Evolutionary conservation across 1,139 yeast species (phyloP).

Genomic region (Candida frijolesensis): DNA sequence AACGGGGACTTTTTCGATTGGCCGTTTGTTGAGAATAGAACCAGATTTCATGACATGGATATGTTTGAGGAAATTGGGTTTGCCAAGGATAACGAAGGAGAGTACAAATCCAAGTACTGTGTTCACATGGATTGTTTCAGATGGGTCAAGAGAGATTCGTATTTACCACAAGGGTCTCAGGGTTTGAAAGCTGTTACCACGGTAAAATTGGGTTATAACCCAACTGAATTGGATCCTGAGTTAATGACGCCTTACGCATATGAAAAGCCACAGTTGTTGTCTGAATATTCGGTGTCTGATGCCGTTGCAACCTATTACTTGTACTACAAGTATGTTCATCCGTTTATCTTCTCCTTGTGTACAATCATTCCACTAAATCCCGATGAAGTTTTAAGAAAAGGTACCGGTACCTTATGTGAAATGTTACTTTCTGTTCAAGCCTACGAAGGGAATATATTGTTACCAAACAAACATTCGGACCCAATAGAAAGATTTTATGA

Average conservation of each 20-base stretch:
- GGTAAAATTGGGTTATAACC: conserved; percentile 93
- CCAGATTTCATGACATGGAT: conserved; percentile 78
- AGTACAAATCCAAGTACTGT: conserved; percentile 90
- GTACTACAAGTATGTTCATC: conserved; percentile 96
- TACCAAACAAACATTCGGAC: conserved; percentile 93
- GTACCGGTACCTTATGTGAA: conserved; percentile 98
- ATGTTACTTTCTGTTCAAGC: conserved; percentile 98
- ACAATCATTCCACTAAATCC: conserved; percentile 95
- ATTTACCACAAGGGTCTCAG: conserved; percentile 97
- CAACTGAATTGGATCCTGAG: conserved; percentile 96
- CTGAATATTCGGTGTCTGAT: conserved; percentile 98
- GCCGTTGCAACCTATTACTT: conserved; percentile 98
- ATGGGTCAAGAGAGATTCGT: conserved; percentile 99
- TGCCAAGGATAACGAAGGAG: conserved; percentile 85
- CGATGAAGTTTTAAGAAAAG: conserved; percentile 93
- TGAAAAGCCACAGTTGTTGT: conserved; percentile 86
- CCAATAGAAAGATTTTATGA: conserved; percentile 91
- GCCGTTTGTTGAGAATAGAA: conserved; percentile 95
- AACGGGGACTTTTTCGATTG: conserved; percentile 99
- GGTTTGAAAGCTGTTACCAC: conserved; percentile 98
- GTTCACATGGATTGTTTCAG: conserved; percentile 97
- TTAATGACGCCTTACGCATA: conserved; percentile 97
- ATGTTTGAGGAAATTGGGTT: conserved; percentile 96
- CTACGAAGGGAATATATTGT: conserved; percentile 68
- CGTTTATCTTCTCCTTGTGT: conserved; percentile 93